phyloP scores from a whole-genome alignment of 2,329 filamentous ascomycete species.

The Annulohypoxylon truncatum region DNA sequence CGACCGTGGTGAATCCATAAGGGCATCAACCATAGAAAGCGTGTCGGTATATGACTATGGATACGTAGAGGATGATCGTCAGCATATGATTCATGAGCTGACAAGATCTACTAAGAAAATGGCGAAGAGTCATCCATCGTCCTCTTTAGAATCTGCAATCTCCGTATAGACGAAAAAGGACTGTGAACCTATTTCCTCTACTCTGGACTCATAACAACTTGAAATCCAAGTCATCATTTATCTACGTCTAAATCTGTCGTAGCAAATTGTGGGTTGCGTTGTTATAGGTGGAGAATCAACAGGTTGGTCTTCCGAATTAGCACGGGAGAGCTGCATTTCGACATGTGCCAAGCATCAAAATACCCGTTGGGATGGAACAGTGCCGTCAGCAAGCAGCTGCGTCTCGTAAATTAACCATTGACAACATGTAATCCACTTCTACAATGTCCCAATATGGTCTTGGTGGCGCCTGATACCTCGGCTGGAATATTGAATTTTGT shows the following conservation, averaged over 20 bases:
- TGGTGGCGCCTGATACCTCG: conserved; percentile 19
- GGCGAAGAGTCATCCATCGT: not conserved
- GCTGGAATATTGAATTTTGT: conserved; percentile 14
- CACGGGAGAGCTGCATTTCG: conserved; percentile 15
- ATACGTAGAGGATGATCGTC: not conserved
- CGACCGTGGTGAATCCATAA: not conserved
- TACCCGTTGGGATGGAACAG: conserved; percentile 34
- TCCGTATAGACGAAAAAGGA: not conserved
- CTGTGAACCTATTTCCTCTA: not conserved
- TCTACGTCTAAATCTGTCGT: conserved; percentile 5
- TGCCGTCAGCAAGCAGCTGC: conserved; percentile 43
- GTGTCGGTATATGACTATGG: not conserved
- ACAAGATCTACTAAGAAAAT: conserved; percentile 10
- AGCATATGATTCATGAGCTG: conserved; percentile 10
- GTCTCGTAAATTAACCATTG: conserved; percentile 46
- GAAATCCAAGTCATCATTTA: conserved; percentile 8
- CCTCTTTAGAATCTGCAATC: not conserved
- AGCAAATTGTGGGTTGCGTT: conserved; percentile 1
- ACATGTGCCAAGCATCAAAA: conserved; percentile 27
- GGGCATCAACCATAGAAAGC: not conserved
- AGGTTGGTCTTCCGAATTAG: conserved; percentile 15
- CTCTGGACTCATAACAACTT: not conserved
- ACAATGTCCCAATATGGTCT: conserved; percentile 27
- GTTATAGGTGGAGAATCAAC: conserved; percentile 19
- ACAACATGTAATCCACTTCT: conserved; percentile 23